Conservation (phyloP, 2,329 filamentous ascomycete species). For the Pseudocercospora ulei region DNA sequence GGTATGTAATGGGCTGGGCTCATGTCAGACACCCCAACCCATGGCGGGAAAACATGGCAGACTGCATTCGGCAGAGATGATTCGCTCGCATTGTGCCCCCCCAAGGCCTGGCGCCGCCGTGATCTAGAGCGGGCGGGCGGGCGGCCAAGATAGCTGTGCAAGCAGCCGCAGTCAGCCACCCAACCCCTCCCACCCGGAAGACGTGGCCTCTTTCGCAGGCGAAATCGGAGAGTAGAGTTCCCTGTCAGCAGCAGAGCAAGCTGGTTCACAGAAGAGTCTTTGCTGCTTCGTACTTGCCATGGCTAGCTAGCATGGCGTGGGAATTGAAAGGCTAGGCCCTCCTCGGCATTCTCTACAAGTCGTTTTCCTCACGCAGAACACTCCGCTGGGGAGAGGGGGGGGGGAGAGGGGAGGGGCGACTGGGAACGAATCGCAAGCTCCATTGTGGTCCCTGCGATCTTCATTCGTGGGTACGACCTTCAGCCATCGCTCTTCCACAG, state of each 20-base stretch:
- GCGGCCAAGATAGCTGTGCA: slow-evolving; percentile 8
- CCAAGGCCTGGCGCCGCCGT: no score
- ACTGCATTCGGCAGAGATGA: slow-evolving; percentile 6
- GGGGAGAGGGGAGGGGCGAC: no score
- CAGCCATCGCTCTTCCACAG: slow-evolving; percentile 8
- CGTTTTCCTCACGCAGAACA: slow-evolving; percentile 12
- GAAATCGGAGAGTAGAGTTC: slow-evolving; percentile 3
- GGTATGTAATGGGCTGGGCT: slow-evolving; percentile 3
- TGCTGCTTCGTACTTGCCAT: slow-evolving; percentile 9
- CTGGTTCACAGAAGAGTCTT: slow-evolving; percentile 11
- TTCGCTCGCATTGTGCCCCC: slow-evolving; percentile 11
- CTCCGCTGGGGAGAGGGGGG: no score
- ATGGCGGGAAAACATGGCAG: slow-evolving; percentile 15
- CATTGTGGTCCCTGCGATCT: slow-evolving; percentile 14
- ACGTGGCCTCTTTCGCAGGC: background rate
- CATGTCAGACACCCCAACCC: slow-evolving; percentile 8
- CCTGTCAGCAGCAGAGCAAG: slow-evolving; percentile 8
- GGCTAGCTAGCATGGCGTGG: slow-evolving; percentile 8
- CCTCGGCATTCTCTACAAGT: slow-evolving; percentile 15
- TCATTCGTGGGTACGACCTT: slow-evolving; percentile 18
- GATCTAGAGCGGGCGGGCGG: no score
- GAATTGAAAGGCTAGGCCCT: slow-evolving; percentile 3
- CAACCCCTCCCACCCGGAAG: no score
- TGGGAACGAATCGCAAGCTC: slow-evolving; percentile 20
- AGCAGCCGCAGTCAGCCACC: slow-evolving; percentile 12